phyloP scores from a whole-genome alignment of 2,329 filamentous ascomycete species.

The Sclerotinia minor region DNA sequence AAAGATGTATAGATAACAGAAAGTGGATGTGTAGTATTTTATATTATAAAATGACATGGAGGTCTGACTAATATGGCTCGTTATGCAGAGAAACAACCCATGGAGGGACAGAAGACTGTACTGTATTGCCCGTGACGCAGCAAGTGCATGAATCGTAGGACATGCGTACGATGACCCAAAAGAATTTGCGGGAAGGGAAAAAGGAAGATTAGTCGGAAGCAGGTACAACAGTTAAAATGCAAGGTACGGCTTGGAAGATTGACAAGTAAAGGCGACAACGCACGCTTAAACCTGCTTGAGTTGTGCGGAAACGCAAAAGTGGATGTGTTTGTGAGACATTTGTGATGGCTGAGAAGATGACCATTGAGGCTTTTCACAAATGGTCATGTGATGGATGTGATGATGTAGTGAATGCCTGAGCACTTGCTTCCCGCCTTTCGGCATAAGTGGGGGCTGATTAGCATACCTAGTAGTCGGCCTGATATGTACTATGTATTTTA shows the following conservation, averaged over 20 bases:
- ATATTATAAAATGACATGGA: neutral
- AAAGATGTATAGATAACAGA: neutral
- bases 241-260: neutral
- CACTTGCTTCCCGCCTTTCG: neutral
- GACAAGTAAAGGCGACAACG: slow-evolving; percentile 7
- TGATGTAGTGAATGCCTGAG: neutral
- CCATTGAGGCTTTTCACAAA: neutral
- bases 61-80: neutral
- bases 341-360: slow-evolving; percentile 1
- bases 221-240: neutral
- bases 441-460: neutral
- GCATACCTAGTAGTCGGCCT: neutral
- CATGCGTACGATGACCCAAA: neutral
- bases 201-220: neutral
- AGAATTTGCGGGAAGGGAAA: neutral
- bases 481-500: neutral
- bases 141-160: neutral
- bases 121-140: neutral
- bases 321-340: slow-evolving; percentile 9
- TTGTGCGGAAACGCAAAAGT: neutral
- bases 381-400: slow-evolving; percentile 3
- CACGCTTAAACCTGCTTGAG: slow-evolving; percentile 4
- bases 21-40: neutral
- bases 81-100: neutral
- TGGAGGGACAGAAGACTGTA: neutral